Evolutionary conservation across 2,329 filamentous ascomycete species (phyloP).

Genomic region (Pestalotiopsis sp.): DNA sequence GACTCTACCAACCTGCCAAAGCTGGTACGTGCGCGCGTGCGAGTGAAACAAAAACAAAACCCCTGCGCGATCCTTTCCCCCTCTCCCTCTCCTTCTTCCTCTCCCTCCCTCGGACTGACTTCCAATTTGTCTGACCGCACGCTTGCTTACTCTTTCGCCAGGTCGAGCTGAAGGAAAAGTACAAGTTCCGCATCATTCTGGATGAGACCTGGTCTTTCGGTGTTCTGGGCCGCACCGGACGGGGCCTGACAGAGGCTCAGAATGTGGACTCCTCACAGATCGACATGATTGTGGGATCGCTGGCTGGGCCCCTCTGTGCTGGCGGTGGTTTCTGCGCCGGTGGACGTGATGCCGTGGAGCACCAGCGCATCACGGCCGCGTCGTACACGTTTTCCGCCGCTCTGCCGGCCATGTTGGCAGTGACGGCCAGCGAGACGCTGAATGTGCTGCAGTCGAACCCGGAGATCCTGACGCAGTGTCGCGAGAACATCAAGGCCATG

Average conservation of each 20-base stretch:
- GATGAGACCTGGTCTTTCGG: slow-evolving; percentile 99
- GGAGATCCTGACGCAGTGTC: slow-evolving; percentile 75
- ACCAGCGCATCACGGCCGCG: slow-evolving; percentile 90
- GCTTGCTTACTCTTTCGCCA: slow-evolving; percentile 34
- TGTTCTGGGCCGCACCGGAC: slow-evolving; percentile 86
- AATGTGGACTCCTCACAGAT: slow-evolving; percentile 93
- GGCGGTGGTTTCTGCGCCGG: slow-evolving; percentile 97
- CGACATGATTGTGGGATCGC: slow-evolving; percentile 95
- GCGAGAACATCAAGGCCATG: slow-evolving; percentile 88
- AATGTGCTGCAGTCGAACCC: slow-evolving; percentile 85
- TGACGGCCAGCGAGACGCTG: slow-evolving; percentile 92
- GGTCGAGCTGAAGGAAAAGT: slow-evolving; percentile 91
- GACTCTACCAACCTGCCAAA: slow-evolving; percentile 85
- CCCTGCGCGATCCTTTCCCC: not conserved
- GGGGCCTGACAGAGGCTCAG: slow-evolving; percentile 92
- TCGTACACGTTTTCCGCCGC: slow-evolving; percentile 97
- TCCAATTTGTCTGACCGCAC: slow-evolving; percentile 3
- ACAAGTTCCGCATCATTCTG: slow-evolving; percentile 97
- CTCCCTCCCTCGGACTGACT: not conserved
- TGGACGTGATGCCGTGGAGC: slow-evolving; percentile 87
- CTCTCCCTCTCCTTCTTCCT: too few species aligned
- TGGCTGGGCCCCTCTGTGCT: slow-evolving; percentile 86
- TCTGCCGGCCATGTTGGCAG: slow-evolving; percentile 88
- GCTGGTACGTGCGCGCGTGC: slow-evolving; percentile 59
- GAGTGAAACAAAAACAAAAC: slow-evolving; percentile 1